Conservation (phyloP, 768 basidiomycete genomes). For the Trametes cingulata region DNA sequence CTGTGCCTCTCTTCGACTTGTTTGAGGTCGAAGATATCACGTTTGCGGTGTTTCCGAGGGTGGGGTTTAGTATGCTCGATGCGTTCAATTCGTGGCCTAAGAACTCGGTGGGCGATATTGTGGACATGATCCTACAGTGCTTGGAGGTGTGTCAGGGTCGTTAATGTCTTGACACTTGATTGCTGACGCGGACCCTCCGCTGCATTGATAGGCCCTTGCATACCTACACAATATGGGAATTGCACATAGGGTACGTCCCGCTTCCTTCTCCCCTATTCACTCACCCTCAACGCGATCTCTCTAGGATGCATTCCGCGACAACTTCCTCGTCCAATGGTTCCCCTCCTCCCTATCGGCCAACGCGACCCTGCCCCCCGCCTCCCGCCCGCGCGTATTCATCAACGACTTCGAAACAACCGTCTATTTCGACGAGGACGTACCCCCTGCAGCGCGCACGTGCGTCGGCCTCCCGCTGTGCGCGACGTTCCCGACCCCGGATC, state of each 20-base stretch:
- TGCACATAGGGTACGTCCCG: neutral
- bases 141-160: slow-evolving; percentile 27
- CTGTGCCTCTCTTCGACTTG: slow-evolving; percentile 30
- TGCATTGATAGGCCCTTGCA: neutral
- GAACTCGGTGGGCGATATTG: slow-evolving; percentile 34
- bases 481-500: neutral
- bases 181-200: too few species aligned
- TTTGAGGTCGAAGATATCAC: slow-evolving; percentile 31
- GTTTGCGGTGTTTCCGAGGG: slow-evolving; percentile 33
- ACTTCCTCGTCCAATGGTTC: slow-evolving; percentile 10
- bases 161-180: too few species aligned
- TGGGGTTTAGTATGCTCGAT: slow-evolving; percentile 12
- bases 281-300: neutral
- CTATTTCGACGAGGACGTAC: neutral
- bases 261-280: neutral
- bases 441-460: neutral
- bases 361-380: neutral
- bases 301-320: slow-evolving; percentile 32
- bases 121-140: slow-evolving; percentile 35
- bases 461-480: neutral
- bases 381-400: slow-evolving; percentile 4
- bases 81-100: slow-evolving; percentile 28
- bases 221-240: neutral
- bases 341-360: neutral
- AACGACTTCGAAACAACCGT: slow-evolving; percentile 11